Conservation (phyloP, 371 early-diverging fungal genomes). For the Syncephalastrum sp. region DNA sequence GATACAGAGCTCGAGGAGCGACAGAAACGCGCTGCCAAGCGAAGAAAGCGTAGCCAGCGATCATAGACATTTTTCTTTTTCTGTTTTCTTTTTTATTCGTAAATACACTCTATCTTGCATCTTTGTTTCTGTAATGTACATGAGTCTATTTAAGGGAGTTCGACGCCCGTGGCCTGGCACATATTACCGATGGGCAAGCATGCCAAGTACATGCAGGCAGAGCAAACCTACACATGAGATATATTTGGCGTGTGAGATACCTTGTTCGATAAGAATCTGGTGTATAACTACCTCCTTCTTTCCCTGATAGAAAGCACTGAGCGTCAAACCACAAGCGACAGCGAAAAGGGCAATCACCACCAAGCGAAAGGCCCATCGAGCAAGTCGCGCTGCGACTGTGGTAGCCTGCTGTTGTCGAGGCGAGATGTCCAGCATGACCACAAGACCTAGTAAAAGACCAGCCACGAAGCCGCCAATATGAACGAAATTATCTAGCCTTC, state of each 20-base stretch:
- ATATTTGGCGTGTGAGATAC: not conserved
- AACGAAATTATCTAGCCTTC: slow-evolving; percentile 29
- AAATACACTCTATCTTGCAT: no score
- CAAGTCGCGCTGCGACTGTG: not conserved
- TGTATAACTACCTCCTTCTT: slow-evolving; percentile 4
- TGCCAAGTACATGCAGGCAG: slow-evolving; percentile 11
- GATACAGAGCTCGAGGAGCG: slow-evolving; percentile 13
- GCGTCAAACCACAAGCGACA: slow-evolving; percentile 6
- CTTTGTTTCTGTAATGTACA: no score
- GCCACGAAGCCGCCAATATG: slow-evolving; percentile 40
- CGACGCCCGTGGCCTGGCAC: slow-evolving; percentile 2
- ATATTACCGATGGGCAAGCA: slow-evolving; percentile 11
- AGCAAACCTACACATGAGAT: slow-evolving; percentile 6
- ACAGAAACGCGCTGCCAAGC: not conserved
- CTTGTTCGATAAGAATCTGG: not conserved
- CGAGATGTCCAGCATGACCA: slow-evolving; percentile 8
- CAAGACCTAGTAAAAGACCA: slow-evolving; percentile 25
- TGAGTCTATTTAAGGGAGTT: no score
- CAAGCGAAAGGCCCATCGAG: slow-evolving; percentile 6
- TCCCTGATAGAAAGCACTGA: slow-evolving; percentile 10
- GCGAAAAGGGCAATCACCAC: slow-evolving; percentile 2
- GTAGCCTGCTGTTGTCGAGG: not conserved
- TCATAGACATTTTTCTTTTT: no score
- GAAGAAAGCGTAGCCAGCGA: not conserved
- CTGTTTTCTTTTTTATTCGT: no score